Evolutionary conservation across 1,284 basidiomycete species (phyloP), one percentile per base, ranked within the genome.

Genomic region (Xerocomus minutiporus): DNA sequence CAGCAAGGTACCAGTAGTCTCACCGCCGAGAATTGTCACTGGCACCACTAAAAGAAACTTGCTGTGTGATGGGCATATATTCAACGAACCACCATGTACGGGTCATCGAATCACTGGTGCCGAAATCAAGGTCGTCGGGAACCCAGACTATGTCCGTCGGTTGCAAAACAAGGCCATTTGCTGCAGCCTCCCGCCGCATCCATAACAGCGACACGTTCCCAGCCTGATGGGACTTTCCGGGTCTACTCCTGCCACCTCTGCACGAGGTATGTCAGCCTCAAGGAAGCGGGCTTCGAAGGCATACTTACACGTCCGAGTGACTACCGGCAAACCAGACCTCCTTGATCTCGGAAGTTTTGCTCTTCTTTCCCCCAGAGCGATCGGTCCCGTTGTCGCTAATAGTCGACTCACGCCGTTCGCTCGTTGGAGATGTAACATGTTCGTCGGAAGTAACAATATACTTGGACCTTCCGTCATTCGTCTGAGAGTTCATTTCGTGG

Each of bases 251-350:
- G 3, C 67, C 65, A 31, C 60, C 65, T 8, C 63, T 70, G 34
- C 5, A 36, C 6, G 13, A 32, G 23, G 6, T 11, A 35, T 5
- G 29, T 63, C 5, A 55, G n/a, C 12, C 36, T 17, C 11, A 41
- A 7, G 13, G 5, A 6, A 23, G 13, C 3, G 0, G 3, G 11
- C n/a, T 17, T 32, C 8, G 17, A 42, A 42, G 1, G 12, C 1
- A 4, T 15, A 58, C 67, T 23, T 35, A 71, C 69, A 71, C 68
- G 35, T 69, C 69, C 0, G 67, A 68, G 23, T 71, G 69, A 20
- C 56, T 58, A 9, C 67, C 69, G 1, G 68, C 57, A 49, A 70
- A 69, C 69, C 67, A 71, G 31, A 69, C 67, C 45, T 69, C 68
- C 42, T 70, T 69, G 26, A 64, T 50, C 2, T 66, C 53, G 5